Evolutionary conservation across 805 yeast genomes (phyloP), one percentile per base, ranked within the genome.

Genomic region (Pichia californica): DNA sequence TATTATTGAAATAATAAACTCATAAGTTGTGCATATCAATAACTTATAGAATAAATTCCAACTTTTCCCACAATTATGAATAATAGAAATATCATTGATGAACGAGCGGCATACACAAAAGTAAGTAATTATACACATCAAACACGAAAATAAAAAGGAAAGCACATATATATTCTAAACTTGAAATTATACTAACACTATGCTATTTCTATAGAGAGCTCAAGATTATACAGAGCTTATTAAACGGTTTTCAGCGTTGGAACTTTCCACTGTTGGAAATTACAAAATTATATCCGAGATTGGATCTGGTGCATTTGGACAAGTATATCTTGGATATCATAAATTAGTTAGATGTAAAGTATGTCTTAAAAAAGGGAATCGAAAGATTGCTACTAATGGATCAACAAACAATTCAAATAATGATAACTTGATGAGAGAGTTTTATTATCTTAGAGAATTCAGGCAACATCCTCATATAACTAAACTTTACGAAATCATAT

Each of bases 231-330:
- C 69, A 50, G 52, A 63, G 56, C 38, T 73, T 68, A 32, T 69
- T 61, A 54, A 59, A 38, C 47, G 49, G 35, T 61, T 63, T 44
- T 53, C 49, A 16, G 55, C 74, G 9, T 19, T 19, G 9, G 77
- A 74, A 33, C 63, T 80, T 34, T 67, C 67, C 38, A 84, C 80
- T 43, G 80, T 91, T 11, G 98, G 99, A 1, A 87, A 84, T 61
- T 91, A 91, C 57, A 68, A 73, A 40, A 77, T 93, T 7, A 55
- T 78, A 7, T 69, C 79, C 45, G 85, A 81, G 51, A 82, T 91
- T 19, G 98, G 97, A 2, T 88, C 86, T 54, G 97, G 97, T 9
- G 75, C 95, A 3, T 91, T 88, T 70, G 97, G 98, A 8, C 85
- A 84, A 56, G 95, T 88, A 1, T 93, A 83, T 59, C 66, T 91